phyloP scores from a whole-genome alignment of 73 alveolate species.

The Tetrahymena malaccensis region DNA sequence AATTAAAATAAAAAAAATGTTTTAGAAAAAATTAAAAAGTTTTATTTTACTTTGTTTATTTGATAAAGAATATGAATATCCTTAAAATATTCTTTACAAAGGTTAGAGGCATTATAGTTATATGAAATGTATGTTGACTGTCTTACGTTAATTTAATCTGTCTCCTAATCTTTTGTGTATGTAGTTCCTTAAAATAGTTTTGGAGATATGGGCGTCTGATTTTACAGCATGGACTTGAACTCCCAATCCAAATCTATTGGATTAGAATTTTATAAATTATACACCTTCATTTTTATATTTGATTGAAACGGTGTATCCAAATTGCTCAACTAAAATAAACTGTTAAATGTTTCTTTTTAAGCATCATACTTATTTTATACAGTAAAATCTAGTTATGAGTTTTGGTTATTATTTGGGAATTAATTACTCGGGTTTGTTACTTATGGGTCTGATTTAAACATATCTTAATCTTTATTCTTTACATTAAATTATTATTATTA shows the following conservation, averaged over 20 bases:
- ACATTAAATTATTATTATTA: too few relatives aligned
- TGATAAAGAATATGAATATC: neutral
- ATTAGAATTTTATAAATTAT: neutral
- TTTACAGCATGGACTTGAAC: neutral
- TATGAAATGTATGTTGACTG: neutral
- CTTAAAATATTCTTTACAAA: neutral
- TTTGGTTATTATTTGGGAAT: neutral
- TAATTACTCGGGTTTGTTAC: neutral
- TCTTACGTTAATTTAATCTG: neutral
- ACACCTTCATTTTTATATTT: neutral
- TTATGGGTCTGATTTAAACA: neutral
- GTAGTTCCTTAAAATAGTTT: neutral
- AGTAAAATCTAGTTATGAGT: neutral
- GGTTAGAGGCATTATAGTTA: neutral
- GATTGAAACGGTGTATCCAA: neutral
- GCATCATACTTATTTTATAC: neutral
- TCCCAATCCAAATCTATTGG: neutral
- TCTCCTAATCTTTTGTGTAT: neutral
- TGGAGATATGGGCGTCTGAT: neutral
- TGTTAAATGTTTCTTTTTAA: neutral
- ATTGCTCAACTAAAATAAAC: neutral
- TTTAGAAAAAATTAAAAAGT: too few relatives aligned
- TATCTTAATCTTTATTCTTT: neutral
- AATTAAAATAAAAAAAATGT: too few relatives aligned
- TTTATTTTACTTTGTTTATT: neutral